phyloP scores from a whole-genome alignment of 176 grass and related monocot species.

The Phragmites australis region DNA sequence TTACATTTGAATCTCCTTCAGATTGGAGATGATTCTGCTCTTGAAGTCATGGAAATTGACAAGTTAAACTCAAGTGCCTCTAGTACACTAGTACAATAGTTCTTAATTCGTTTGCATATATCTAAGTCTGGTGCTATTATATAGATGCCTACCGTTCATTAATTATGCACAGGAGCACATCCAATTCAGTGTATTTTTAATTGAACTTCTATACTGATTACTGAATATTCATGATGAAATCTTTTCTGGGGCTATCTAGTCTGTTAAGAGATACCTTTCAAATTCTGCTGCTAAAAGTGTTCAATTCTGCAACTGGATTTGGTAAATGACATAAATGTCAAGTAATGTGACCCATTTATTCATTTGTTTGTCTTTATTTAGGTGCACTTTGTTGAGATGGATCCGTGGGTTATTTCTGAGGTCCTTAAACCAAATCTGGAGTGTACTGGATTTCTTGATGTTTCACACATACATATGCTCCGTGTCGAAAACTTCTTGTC shows the following conservation, averaged over 20 bases:
- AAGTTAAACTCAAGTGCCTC: conserved; percentile 23
- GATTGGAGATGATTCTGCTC: background rate
- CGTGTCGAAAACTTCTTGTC: conserved; percentile 79
- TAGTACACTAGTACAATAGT: background rate
- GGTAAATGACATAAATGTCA: conserved; percentile 11
- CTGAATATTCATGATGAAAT: background rate
- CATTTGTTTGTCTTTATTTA: conserved; percentile 33
- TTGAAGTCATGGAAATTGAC: background rate
- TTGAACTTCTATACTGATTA: background rate
- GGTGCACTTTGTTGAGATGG: conserved; percentile 97
- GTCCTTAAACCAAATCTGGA: conserved; percentile 81
- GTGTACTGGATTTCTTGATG: conserved; percentile 84
- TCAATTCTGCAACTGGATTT: conserved; percentile 13
- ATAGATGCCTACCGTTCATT: background rate
- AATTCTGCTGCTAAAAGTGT: conserved; percentile 7
- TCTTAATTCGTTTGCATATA: background rate
- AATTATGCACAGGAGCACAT: background rate
- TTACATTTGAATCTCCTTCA: background rate
- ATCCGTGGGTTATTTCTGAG: conserved; percentile 88
- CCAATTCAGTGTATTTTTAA: background rate
- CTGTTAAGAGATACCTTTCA: conserved; percentile 21
- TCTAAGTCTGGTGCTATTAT: background rate
- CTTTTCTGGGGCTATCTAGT: conserved; percentile 7
- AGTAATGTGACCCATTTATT: background rate
- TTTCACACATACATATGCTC: conserved; percentile 78